Evolutionary conservation across 768 basidiomycete genomes (phyloP), one percentile per base, ranked within the genome.

Genomic region (Boletus coccyginus): DNA sequence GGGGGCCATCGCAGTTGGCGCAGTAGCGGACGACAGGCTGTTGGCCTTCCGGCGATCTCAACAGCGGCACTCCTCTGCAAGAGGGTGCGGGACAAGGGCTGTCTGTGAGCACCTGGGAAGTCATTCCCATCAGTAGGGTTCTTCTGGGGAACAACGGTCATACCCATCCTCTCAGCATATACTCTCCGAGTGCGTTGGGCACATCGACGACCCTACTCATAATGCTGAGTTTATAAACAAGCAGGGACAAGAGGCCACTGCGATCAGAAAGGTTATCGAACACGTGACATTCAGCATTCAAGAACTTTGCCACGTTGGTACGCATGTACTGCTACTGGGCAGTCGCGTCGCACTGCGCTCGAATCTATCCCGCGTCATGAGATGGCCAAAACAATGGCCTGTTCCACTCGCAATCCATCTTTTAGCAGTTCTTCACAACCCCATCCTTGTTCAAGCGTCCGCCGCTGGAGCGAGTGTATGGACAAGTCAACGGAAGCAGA

Each of bases 121-220:
- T 53, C 31, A 31, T 46, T 51, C 36, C 19, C 7, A 36, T 68
- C 7, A 67, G 62, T 32, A 40, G 7, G 16, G 43, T 19, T 47
- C 39, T 24, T 16, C 16, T 19, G 5, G 46, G 41, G 8, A 19
- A 27, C 6, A 16, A 21, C 0, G 14, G 9, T 14, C 61, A 27
- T 56, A 88, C 89, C 88, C 88, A 90, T 62, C 90, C 90, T 69
- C 82, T 84, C 60, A 90, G 74, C 83, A 92, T 84, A 58, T 82
- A 86, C 59, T 86, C 81, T 6, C 87, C 87, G 16, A 92, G 77
- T 39, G 73, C 79, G 56, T 72, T 71, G n/a, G 89, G 83, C 11
- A 88, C 78, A 62, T 87, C 80, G 40, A 76, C 69, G 42, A 84
- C 71, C 29, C 74, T 77, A 39, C 74, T 73, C 85, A 87, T 87